phyloP scores from a whole-genome alignment of 1,139 yeast genomes.

The Oligophagozyma castellii region DNA sequence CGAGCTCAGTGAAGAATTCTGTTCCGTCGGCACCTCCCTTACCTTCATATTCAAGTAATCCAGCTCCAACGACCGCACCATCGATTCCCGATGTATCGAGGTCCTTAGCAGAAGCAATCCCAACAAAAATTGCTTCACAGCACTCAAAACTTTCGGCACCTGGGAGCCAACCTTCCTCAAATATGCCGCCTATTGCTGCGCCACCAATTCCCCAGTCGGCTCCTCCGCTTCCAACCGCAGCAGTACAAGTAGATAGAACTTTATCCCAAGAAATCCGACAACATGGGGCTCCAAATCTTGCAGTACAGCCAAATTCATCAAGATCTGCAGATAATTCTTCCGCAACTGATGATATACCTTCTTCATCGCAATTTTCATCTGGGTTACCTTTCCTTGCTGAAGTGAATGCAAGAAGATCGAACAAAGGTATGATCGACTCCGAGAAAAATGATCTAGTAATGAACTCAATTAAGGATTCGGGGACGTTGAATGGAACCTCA shows the following conservation, averaged over 20 bases:
- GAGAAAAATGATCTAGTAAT: neutral
- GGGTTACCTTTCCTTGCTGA: constrained; percentile 16
- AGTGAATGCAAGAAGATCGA: constrained; percentile 15
- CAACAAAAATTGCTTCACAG: no score
- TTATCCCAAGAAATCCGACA: constrained; percentile 14
- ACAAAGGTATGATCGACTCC: constrained; percentile 8
- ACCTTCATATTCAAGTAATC: no score
- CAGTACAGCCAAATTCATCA: constrained; percentile 20
- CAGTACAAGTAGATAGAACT: constrained; percentile 14
- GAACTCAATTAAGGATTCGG: neutral
- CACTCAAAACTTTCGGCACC: no score
- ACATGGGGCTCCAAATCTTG: constrained; percentile 11
- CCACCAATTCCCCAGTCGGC: constrained; percentile 15
- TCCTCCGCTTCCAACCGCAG: constrained; percentile 25
- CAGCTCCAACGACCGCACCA: no score
- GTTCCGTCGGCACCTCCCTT: constrained; percentile 8
- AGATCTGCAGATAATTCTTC: constrained; percentile 10
- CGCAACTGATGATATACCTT: constrained; percentile 5
- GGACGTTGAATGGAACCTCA: neutral
- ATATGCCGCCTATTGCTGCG: constrained; percentile 20
- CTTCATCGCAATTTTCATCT: constrained; percentile 3
- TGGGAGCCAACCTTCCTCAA: constrained; percentile 16
- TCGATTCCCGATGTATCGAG: constrained; percentile 13
- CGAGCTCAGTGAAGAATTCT: constrained; percentile 1
- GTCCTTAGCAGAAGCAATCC: no score